Conservation (phyloP, 495 filamentous ascomycete genomes). For the Talaromyces borbonicus region DNA sequence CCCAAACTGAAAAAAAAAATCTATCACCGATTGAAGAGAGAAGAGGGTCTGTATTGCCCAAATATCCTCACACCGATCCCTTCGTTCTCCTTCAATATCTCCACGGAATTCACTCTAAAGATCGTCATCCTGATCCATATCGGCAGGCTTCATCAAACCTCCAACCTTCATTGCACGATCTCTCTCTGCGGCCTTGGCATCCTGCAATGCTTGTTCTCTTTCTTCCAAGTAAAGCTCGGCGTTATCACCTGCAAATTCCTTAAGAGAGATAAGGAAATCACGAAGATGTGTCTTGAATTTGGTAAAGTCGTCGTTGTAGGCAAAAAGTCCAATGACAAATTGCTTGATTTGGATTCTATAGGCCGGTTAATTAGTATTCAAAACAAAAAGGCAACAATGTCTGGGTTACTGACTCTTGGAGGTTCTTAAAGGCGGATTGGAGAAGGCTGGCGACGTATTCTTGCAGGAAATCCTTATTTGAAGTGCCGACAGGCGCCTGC, state of each 20-base stretch:
- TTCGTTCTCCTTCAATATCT: not conserved
- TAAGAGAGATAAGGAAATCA: slow-evolving; percentile 94
- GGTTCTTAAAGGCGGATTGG: slow-evolving; percentile 84
- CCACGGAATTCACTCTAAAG: slow-evolving; percentile 56
- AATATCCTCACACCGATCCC: too few relatives aligned
- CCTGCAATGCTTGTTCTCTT: slow-evolving; percentile 72
- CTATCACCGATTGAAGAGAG: too few relatives aligned
- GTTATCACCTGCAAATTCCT: slow-evolving; percentile 78
- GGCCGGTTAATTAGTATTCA: slow-evolving; percentile 26
- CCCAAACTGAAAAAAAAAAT: not conserved
- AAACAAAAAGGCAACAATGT: not conserved
- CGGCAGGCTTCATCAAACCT: slow-evolving; percentile 83
- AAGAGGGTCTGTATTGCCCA: not conserved
- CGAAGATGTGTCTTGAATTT: slow-evolving; percentile 90
- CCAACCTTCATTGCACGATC: slow-evolving; percentile 87
- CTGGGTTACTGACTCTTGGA: slow-evolving; percentile 69
- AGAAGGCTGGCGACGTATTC: slow-evolving; percentile 80
- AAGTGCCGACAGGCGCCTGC: slow-evolving; percentile 71
- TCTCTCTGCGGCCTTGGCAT: slow-evolving; percentile 69
- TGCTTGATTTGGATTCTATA: slow-evolving; percentile 70
- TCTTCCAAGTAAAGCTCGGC: slow-evolving; percentile 94
- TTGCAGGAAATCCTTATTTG: slow-evolving; percentile 81
- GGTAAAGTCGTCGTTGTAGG: slow-evolving; percentile 66
- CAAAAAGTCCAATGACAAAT: slow-evolving; percentile 83
- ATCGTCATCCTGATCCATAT: slow-evolving; percentile 86